Base-by-base conservation (phyloP, 495 filamentous ascomycete species). In the Neurospora sp. region DNA sequence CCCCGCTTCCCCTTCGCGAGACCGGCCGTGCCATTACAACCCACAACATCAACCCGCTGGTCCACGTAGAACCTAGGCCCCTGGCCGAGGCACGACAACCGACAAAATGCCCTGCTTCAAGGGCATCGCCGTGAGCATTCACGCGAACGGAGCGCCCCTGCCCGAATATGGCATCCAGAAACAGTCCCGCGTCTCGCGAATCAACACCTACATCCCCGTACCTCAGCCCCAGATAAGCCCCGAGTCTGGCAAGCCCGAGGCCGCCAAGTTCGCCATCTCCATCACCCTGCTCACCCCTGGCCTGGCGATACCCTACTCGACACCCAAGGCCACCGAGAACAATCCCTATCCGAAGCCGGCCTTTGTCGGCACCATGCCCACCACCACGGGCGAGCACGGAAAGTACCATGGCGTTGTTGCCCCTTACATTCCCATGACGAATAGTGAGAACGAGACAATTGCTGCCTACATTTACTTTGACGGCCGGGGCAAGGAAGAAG, bases 391-490 rank as follows among this genome's bases (percentile, higher is more conserved):
- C 7, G 83, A 85, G 72, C 77, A 80, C 27, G 78, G 82, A 9
- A 84, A 82, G 72, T 79, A 78, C 77, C 77, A 80, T 72, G 90
- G 90, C 74, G 82, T 88, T 39, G 89, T 97, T n/a, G 87, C 86
- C 59, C 93, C 94, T 1, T 99, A 99, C 80, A 90, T 93, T 72
- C 92, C 95, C 3, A 86, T 96, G 81, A 98, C 94, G 7, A 89
- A 90, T 45, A 94, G 92, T 31, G 89, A 92, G 69, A 97, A 98
- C 78, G 96, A 98, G 82, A 98, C 96, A 3, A 93, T 99, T 71
- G 96, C 96, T 20, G 96, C 96, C 14, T 99, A 99, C 78, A 98
- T 99, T 72, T 98, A 98, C 84, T 99, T 99, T 77, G 96, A 99
- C 81, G 96, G 96, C 14, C 86, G 96, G 69, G 86, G 89, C 39